A percentile compares a stretch with the other conserved stretches of the same genome.
These are phyloP conservation scores for Conringia planisiliqua DNA, from an alignment of 345 rosid species.

Conservation along the genomic window DNA sequence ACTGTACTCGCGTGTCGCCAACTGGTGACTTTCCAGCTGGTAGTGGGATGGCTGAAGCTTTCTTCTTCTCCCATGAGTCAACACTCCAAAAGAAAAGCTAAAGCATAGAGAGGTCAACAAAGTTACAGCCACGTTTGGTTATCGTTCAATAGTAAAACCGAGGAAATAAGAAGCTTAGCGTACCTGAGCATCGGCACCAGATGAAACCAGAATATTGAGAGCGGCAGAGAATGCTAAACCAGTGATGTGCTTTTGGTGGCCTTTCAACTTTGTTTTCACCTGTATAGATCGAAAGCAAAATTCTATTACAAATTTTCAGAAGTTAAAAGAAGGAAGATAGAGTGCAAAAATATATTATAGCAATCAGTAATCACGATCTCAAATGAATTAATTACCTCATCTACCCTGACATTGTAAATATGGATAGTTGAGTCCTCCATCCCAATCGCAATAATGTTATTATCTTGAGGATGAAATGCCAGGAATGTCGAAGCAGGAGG, in stretches of 20 bases:
- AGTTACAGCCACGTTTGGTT: slow-evolving; percentile 4
- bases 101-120: background rate
- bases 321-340: background rate
- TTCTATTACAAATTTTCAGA: slow-evolving; percentile 8
- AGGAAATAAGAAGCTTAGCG: background rate
- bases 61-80: slow-evolving; percentile 77
- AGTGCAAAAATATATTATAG: background rate
- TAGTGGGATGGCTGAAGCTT: slow-evolving; percentile 44
- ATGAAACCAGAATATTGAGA: slow-evolving; percentile 63
- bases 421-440: slow-evolving; percentile 55
- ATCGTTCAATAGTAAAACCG: background rate
- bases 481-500: slow-evolving; percentile 56
- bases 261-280: slow-evolving; percentile 72
- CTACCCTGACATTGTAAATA: slow-evolving; percentile 54
- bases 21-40: slow-evolving; percentile 56
- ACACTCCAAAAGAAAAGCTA: slow-evolving; percentile 68
- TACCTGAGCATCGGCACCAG: slow-evolving; percentile 95
- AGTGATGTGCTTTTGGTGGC: slow-evolving; percentile 68
- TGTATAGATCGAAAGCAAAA: slow-evolving; percentile 8
- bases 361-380: background rate
- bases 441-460: slow-evolving; percentile 56
- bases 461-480: slow-evolving; percentile 58
- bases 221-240: slow-evolving; percentile 73
- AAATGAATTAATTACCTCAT: slow-evolving; percentile 39
- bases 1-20: slow-evolving; percentile 68